Percentiles rank a stretch among this genome's conserved stretches.
Conservation (phyloP, 108 stramenopile genomes). For the Fragilaria radians region DNA sequence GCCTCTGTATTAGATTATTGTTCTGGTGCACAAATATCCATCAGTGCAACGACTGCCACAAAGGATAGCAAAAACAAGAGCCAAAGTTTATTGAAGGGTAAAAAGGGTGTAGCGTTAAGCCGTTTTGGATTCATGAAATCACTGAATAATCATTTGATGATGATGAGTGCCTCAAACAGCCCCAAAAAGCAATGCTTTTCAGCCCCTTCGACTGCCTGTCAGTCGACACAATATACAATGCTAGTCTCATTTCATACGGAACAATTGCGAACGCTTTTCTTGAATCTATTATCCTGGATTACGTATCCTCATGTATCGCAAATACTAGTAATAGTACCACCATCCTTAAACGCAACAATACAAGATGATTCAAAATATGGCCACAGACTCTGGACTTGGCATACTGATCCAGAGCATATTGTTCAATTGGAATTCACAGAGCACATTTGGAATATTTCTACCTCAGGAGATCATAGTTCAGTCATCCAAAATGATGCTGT, state of each 20-base stretch:
- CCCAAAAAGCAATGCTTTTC: not conserved
- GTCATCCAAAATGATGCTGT: not conserved
- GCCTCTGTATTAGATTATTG: not conserved
- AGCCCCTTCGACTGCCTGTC: not conserved
- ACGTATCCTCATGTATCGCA: not conserved
- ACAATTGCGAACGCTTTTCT: not conserved
- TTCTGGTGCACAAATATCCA: no score
- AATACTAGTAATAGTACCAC: not conserved
- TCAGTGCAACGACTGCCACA: not conserved
- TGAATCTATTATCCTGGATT: not conserved
- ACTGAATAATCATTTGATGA: not conserved
- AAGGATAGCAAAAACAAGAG: not conserved
- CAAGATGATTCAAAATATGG: slow-evolving; percentile 1
- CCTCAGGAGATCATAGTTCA: not conserved
- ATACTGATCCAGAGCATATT: slow-evolving; percentile 1
- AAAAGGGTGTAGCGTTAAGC: not conserved
- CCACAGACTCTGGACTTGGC: slow-evolving; percentile 1
- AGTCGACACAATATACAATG: not conserved
- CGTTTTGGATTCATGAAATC: not conserved
- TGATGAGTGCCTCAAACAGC: not conserved
- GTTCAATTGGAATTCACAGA: slow-evolving; percentile 1
- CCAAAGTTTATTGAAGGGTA: no score
- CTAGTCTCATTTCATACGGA: not conserved
- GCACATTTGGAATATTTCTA: not conserved
- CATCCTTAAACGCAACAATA: not conserved